Evolutionary conservation across 2,329 filamentous ascomycete species (phyloP), one percentile per base, ranked within the genome.

Genomic region (Neonectria faginata): DNA sequence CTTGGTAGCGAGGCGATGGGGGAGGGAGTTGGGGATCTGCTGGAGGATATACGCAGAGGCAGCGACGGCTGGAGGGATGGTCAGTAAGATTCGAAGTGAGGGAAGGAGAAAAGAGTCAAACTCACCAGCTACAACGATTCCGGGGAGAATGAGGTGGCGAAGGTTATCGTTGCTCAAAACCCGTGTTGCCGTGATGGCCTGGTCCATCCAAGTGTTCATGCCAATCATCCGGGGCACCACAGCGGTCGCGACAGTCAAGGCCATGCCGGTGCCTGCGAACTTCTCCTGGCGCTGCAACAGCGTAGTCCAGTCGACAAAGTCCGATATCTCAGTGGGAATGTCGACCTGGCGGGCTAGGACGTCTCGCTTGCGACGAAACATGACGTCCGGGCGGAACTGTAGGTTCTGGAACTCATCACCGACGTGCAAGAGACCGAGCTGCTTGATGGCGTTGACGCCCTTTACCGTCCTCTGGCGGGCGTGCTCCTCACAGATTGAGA

Each of bases 211-310:
- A 55, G 92, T 90, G 71, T 92, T 89, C 66, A 94, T 92, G 64
- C 94, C 93, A 42, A 99, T 83, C 74, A 96, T 85, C 52, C 93
- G 88, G 53, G 91, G 88, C 61, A 95, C 93, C 5, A 98, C 84
- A 2, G 97, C 93, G 61, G 93, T 94, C 10, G 92, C 92, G 39
- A 97, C 87, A 1, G 96, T 99, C 75, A 99, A 85, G 6, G 95
- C 96, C 91, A 99, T 94, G 68, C 96, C 92, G 3, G 94, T 97
- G 42, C 95, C 93, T 6, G 95, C 94, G 60, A 97, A 86, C 84
- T 98, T 99, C 80, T 99, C 96, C 77, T 98, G 95, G 58, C 90
- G 87, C 75, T 97, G 93, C 82, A 97, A 86, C 6, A 98, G 81
- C 11, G 89, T 92, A 18, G 89, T 86, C 78, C 94, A 85, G 78